These are phyloP conservation scores for Yamadazyma diddensiae DNA, from an alignment of 1,139 yeast genomes.

Conservation along the genomic window DNA sequence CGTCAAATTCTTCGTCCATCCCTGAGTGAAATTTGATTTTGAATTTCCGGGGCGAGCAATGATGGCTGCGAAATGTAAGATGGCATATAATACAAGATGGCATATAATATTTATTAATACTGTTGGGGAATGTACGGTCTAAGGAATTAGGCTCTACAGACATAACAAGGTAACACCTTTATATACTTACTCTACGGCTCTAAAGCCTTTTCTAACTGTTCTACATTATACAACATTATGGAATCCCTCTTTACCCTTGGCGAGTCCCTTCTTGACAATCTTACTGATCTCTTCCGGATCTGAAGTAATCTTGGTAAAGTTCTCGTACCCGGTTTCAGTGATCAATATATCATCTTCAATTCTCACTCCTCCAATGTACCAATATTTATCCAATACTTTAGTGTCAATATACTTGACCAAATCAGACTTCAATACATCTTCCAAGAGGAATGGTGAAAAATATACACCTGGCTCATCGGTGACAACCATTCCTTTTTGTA, in stretches of 20 bases:
- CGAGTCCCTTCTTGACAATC: slow-evolving; percentile 70
- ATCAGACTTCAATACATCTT: slow-evolving; percentile 56
- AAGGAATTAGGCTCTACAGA: too few species aligned
- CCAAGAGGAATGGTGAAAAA: slow-evolving; percentile 78
- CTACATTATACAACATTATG: slow-evolving; percentile 57
- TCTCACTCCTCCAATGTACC: slow-evolving; percentile 93
- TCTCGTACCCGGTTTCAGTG: slow-evolving; percentile 73
- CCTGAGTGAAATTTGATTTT: too few species aligned
- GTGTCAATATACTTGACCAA: slow-evolving; percentile 61
- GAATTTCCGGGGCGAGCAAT: too few species aligned
- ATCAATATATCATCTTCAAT: slow-evolving; percentile 90
- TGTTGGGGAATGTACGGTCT: too few species aligned
- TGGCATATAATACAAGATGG: too few species aligned
- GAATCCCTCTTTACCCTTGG: slow-evolving; percentile 61
- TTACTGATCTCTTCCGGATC: slow-evolving; percentile 79
- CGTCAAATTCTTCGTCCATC: slow-evolving; percentile 98
- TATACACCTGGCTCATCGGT: slow-evolving; percentile 96
- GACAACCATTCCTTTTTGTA: slow-evolving; percentile 77
- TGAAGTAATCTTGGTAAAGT: slow-evolving; percentile 76
- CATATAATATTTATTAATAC: too few species aligned
- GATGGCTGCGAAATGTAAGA: too few species aligned
- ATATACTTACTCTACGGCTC: too few species aligned
- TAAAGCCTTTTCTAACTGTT: too few species aligned
- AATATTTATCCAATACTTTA: slow-evolving; percentile 68
- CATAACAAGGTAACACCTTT: too few species aligned